These are phyloP conservation scores for Remersonia thermophila DNA, from an alignment of 2,329 filamentous ascomycete species.

Conservation along the genomic window DNA sequence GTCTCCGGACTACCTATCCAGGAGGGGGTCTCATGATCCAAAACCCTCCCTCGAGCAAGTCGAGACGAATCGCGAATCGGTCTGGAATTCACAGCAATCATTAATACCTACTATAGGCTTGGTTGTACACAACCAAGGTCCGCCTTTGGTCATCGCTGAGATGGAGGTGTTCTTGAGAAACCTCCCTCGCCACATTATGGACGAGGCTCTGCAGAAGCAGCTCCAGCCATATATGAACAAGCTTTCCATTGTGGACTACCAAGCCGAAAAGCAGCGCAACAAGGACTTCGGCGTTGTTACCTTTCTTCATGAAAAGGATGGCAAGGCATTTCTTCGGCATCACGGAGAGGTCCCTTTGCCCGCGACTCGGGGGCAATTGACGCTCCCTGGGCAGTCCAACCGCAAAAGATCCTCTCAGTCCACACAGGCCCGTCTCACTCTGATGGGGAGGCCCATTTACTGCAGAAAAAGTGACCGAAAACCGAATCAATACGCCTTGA, in stretches of 20 bases:
- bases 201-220: slow-evolving; percentile 25
- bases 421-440: slow-evolving; percentile 15
- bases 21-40: no score
- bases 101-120: no score
- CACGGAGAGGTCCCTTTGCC: slow-evolving; percentile 17
- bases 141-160: no score
- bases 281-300: slow-evolving; percentile 27
- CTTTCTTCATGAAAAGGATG: slow-evolving; percentile 31
- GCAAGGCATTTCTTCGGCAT: slow-evolving; percentile 27
- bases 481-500: slow-evolving; percentile 12
- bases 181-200: slow-evolving; percentile 29
- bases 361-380: background rate
- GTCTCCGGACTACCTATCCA: no score
- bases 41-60: no score
- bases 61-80: no score
- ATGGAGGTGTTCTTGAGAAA: slow-evolving; percentile 37
- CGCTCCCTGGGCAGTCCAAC: slow-evolving; percentile 1
- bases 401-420: background rate
- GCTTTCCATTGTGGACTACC: slow-evolving; percentile 31
- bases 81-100: no score
- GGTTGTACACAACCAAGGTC: no score
- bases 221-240: slow-evolving; percentile 28
- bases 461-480: slow-evolving; percentile 18
- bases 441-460: slow-evolving; percentile 20
- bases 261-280: slow-evolving; percentile 29